Percentiles rank a stretch among this genome's conserved stretches.
Evolutionary conservation across 1,284 basidiomycete species (phyloP).

Genomic region (Inonotus obliquus): DNA sequence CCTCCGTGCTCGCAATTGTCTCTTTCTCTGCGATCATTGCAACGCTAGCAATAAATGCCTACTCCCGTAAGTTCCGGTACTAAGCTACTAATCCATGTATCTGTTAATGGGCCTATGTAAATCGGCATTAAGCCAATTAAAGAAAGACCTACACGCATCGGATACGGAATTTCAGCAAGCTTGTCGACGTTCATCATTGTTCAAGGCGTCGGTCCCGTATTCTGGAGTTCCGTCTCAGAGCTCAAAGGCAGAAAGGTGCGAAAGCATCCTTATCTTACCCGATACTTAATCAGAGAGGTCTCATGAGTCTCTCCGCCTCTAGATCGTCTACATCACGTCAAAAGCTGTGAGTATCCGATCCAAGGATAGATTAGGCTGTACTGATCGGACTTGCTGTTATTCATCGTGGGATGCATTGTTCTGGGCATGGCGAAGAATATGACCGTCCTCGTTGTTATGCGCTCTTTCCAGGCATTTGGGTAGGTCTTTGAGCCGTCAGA

Average conservation of each 20-base stretch:
- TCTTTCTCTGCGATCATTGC: conserved; percentile 62
- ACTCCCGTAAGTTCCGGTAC: conserved; percentile 48
- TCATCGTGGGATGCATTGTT: conserved; percentile 58
- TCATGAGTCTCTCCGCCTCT: background rate
- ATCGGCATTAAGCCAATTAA: conserved; percentile 67
- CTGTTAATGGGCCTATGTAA: background rate
- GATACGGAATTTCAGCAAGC: conserved; percentile 66
- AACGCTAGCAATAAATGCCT: conserved; percentile 63
- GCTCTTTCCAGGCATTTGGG: conserved; percentile 65
- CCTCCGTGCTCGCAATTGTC: conserved; percentile 51
- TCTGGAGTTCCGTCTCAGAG: conserved; percentile 75
- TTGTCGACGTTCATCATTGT: conserved; percentile 76
- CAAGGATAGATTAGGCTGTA: background rate
- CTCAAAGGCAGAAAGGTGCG: conserved; percentile 75
- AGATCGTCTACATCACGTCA: conserved; percentile 67
- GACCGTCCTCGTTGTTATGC: conserved; percentile 66
- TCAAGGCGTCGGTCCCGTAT: conserved; percentile 64
- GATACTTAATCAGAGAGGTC: conserved; percentile 1
- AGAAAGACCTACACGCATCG: conserved; percentile 59
- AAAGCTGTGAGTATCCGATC: conserved; percentile 28
- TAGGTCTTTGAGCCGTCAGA: conserved; percentile 27
- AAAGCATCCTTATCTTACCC: conserved; percentile 16
- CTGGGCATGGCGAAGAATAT: conserved; percentile 61
- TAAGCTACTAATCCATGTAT: background rate
- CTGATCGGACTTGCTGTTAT: conserved; percentile 25